Evolutionary conservation across 2,329 filamentous ascomycete species (phyloP).

Genomic region (Bipolaris zeicola): DNA sequence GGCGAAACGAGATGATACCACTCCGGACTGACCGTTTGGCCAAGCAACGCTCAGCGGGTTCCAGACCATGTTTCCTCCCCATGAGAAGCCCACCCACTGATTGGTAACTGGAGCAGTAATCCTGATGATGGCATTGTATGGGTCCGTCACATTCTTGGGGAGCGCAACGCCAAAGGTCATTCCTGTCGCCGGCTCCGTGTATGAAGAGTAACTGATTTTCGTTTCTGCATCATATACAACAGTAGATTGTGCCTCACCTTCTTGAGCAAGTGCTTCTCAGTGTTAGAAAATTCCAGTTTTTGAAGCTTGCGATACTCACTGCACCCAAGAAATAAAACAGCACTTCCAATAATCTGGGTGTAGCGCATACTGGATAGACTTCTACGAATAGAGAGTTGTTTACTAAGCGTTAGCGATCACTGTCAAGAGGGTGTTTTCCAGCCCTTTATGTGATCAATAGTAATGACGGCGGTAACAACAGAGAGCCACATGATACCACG

Average conservation of each 20-base stretch:
- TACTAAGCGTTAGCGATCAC: slow-evolving; percentile 9
- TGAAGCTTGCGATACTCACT: slow-evolving; percentile 20
- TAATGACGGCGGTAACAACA: slow-evolving; percentile 17
- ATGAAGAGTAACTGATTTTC: slow-evolving; percentile 41
- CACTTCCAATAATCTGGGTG: slow-evolving; percentile 34
- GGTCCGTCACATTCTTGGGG: slow-evolving; percentile 35
- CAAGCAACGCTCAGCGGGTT: slow-evolving; percentile 42
- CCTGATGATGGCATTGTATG: slow-evolving; percentile 41
- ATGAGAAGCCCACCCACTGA: slow-evolving; percentile 39
- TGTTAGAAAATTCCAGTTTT: slow-evolving; percentile 12
- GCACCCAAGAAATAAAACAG: slow-evolving; percentile 33
- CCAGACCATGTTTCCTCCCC: slow-evolving; percentile 44
- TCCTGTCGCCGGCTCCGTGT: slow-evolving; percentile 35
- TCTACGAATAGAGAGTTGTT: slow-evolving; percentile 4
- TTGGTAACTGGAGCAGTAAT: slow-evolving; percentile 35
- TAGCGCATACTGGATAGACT: slow-evolving; percentile 34
- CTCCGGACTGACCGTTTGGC: slow-evolving; percentile 35
- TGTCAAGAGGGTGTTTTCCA: slow-evolving; percentile 8
- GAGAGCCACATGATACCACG: slow-evolving; percentile 16
- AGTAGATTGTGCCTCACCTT: slow-evolving; percentile 37
- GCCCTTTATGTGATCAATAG: slow-evolving; percentile 31
- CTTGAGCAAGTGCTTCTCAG: slow-evolving; percentile 34
- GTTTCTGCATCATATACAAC: slow-evolving; percentile 38
- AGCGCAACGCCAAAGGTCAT: slow-evolving; percentile 41
- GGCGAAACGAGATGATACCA: slow-evolving; percentile 39